Evolutionary conservation across 2,329 filamentous ascomycete species (phyloP).

Genomic region (Fusarium fracticaudum): DNA sequence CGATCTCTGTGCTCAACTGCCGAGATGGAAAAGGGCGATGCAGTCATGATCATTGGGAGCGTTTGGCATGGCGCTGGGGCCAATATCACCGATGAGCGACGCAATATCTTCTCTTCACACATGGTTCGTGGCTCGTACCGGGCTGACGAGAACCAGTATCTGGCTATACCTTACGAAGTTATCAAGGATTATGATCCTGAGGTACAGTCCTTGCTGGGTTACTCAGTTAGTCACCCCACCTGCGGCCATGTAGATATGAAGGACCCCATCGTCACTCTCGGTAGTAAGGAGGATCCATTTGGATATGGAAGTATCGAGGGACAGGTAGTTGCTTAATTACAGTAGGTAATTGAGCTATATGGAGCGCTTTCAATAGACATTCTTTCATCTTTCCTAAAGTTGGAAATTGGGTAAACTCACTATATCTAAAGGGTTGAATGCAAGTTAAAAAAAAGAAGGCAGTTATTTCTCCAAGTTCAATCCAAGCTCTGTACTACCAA

Average conservation of each 20-base stretch:
- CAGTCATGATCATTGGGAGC: neutral
- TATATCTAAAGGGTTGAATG: rapidly evolving
- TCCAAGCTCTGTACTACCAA: rapidly evolving
- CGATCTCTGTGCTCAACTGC: neutral
- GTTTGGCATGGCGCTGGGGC: neutral
- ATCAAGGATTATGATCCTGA: neutral
- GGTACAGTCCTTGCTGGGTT: neutral
- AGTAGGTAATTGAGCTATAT: too few relatives aligned
- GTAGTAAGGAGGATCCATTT: too few relatives aligned
- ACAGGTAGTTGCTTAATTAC: too few relatives aligned
- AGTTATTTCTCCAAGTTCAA: too few relatives aligned
- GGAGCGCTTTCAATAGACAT: too few relatives aligned
- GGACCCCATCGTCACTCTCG: too few relatives aligned
- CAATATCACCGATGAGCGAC: neutral
- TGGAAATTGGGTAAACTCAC: too few relatives aligned
- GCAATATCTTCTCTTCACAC: neutral
- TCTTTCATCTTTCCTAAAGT: too few relatives aligned
- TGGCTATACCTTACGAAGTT: neutral
- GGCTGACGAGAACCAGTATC: neutral
- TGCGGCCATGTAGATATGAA: too few relatives aligned
- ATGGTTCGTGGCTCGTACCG: neutral
- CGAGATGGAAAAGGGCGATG: neutral
- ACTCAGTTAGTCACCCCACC: too few relatives aligned
- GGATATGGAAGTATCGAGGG: too few relatives aligned
- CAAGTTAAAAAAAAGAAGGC: too few relatives aligned